These are phyloP conservation scores for Pyrenochaeta sp. DNA, from an alignment of 2,329 filamentous ascomycete genomes.

Conservation along the genomic window DNA sequence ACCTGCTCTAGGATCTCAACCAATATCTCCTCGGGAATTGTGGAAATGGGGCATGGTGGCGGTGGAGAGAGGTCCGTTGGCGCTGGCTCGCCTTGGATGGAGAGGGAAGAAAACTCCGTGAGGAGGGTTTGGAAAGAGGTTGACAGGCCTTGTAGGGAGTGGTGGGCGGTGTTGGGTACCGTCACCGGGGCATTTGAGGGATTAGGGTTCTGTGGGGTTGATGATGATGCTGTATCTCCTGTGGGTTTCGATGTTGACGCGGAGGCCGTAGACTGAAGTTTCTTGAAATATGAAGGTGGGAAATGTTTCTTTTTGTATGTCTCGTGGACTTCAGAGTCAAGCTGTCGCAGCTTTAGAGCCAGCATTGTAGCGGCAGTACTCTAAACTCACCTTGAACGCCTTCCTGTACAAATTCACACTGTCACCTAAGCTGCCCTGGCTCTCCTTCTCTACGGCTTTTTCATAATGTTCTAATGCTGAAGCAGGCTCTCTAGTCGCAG, in stretches of 20 bases:
- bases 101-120: conserved; percentile 72
- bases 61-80: conserved; percentile 73
- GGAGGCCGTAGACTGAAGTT: conserved; percentile 19
- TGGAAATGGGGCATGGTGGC: conserved; percentile 81
- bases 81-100: conserved; percentile 72
- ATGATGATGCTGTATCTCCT: conserved; percentile 42
- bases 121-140: conserved; percentile 74
- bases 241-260: conserved; percentile 6
- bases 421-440: conserved; percentile 83
- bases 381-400: conserved; percentile 80
- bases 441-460: conserved; percentile 86
- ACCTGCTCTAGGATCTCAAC: conserved; percentile 78
- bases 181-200: conserved; percentile 60
- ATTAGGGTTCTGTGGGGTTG: conserved; percentile 52
- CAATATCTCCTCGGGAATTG: conserved; percentile 83
- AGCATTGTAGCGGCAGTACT: too few relatives aligned
- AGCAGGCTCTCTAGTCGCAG: conserved; percentile 60
- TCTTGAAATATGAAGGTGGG: conserved; percentile 64
- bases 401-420: conserved; percentile 87
- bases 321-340: conserved; percentile 85
- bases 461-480: conserved; percentile 94
- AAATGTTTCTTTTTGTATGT: conserved; percentile 93
- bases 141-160: conserved; percentile 63
- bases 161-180: conserved; percentile 63
- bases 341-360: too few relatives aligned